A percentile compares a stretch with the other conserved stretches of the same genome.
These are phyloP conservation scores for Pisolithus microcarpus DNA, from an alignment of 768 basidiomycete species.

Conservation along the genomic window DNA sequence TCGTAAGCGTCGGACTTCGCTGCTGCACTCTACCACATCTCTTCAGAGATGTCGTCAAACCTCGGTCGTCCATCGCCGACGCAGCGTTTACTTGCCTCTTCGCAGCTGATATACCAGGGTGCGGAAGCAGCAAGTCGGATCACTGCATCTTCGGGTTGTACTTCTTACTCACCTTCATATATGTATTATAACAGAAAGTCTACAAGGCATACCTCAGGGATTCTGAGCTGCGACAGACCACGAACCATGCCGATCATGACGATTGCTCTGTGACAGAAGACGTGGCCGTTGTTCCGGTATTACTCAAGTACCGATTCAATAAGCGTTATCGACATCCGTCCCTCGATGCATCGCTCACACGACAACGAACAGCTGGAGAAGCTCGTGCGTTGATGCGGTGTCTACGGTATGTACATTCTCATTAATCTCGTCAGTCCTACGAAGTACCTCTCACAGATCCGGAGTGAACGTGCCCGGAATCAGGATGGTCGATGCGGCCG, in stretches of 20 bases:
- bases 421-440: not conserved
- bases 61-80: slow-evolving; percentile 6
- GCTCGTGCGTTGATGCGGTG: slow-evolving; percentile 82
- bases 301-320: slow-evolving; percentile 86
- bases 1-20: no score
- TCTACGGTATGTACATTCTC: slow-evolving; percentile 42
- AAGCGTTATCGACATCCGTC: slow-evolving; percentile 85
- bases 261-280: slow-evolving; percentile 12
- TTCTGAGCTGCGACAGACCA: not conserved
- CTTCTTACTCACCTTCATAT: slow-evolving; percentile 15
- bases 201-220: slow-evolving; percentile 48
- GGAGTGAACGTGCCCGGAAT: slow-evolving; percentile 87
- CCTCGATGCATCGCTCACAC: slow-evolving; percentile 72
- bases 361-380: slow-evolving; percentile 74
- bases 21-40: no score
- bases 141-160: slow-evolving; percentile 16
- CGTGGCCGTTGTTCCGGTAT: slow-evolving; percentile 30
- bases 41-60: not conserved
- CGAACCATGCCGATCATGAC: slow-evolving; percentile 2
- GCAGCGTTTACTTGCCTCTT: slow-evolving; percentile 19
- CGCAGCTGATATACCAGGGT: slow-evolving; percentile 62
- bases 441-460: slow-evolving; percentile 30
- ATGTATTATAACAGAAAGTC: slow-evolving; percentile 49
- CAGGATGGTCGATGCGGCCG: slow-evolving; percentile 74
- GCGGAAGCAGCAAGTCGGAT: slow-evolving; percentile 75